Evolutionary conservation across 129 eudicot genomes (phyloP).

Genomic region (Scalesia atractyloides): DNA sequence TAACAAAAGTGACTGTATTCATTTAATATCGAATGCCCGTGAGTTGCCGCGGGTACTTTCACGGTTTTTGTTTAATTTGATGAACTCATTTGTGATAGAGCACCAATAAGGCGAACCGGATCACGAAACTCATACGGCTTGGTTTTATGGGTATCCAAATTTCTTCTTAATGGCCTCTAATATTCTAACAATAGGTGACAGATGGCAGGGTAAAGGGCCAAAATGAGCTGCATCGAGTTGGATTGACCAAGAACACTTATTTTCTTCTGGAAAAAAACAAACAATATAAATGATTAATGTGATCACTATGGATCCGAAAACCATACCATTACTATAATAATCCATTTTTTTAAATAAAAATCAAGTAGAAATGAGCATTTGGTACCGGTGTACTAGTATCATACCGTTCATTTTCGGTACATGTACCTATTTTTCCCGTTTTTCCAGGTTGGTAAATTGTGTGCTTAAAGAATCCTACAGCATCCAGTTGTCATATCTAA

Average conservation of each 20-base stretch:
- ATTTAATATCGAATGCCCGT: too few relatives aligned
- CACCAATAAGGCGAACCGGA: slow-evolving; percentile 80
- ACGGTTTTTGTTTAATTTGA: too few relatives aligned
- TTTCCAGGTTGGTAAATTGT: slow-evolving; percentile 56
- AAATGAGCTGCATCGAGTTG: slow-evolving; percentile 3
- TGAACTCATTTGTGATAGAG: slow-evolving; percentile 95
- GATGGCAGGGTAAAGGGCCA: slow-evolving; percentile 8
- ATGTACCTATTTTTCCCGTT: neutral
- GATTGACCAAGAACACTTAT: neutral
- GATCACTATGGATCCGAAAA: neutral
- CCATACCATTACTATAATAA: neutral
- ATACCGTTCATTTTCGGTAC: too few relatives aligned
- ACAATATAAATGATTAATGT: neutral
- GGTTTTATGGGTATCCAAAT: slow-evolving; percentile 77
- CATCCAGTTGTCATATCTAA: slow-evolving; percentile 75
- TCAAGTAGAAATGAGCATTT: slow-evolving; percentile 56
- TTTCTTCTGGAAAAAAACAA: neutral
- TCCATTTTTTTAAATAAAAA: neutral
- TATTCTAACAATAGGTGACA: slow-evolving; percentile 12
- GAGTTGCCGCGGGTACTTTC: too few relatives aligned
- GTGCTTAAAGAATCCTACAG: slow-evolving; percentile 85
- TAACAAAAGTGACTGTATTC: too few relatives aligned
- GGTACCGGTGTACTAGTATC: slow-evolving; percentile 46
- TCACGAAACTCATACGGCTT: slow-evolving; percentile 81
- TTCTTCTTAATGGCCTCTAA: slow-evolving; percentile 3